Conservation (phyloP, 139 green algal genomes). For the Closterium sp. region DNA sequence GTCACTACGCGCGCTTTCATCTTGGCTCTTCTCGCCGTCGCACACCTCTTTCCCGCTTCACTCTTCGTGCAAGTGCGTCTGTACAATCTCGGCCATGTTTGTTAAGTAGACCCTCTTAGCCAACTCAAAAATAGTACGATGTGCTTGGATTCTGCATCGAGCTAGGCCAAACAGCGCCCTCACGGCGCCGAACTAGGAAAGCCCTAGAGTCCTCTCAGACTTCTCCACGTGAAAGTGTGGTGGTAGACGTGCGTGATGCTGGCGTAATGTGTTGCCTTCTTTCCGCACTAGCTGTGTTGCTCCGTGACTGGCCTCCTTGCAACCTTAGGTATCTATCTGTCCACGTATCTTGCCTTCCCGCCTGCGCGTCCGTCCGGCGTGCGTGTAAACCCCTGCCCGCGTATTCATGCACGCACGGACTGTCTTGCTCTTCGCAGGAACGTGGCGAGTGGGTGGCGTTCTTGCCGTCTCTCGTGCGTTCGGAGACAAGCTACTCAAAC, state of each 20-base stretch:
- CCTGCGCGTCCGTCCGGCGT: neutral
- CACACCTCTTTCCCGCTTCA: no score
- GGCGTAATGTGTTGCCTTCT: neutral
- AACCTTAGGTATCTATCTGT: neutral
- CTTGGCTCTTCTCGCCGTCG: neutral
- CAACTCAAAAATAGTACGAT: no score
- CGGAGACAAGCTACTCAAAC: constrained; percentile 90
- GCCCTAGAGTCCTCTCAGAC: no score
- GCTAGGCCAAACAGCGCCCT: no score
- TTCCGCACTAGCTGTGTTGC: neutral
- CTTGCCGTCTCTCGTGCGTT: constrained; percentile 93
- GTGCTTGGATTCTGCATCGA: no score
- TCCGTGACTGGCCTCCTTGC: neutral
- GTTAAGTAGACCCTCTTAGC: no score
- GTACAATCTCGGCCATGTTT: no score
- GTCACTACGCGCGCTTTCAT: neutral
- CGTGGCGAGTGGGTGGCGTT: constrained; percentile 92
- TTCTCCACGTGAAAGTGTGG: neutral
- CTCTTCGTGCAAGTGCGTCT: neutral
- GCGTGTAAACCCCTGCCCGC: neutral
- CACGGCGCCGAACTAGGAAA: no score
- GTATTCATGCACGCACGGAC: neutral
- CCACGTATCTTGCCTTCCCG: neutral
- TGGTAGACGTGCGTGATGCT: neutral
- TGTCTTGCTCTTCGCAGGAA: constrained; percentile 67